Percentiles rank a stretch among this genome's conserved stretches.
Conservation (phyloP, 2,329 filamentous ascomycete species). For the Ceratocystiopsis sp. region DNA sequence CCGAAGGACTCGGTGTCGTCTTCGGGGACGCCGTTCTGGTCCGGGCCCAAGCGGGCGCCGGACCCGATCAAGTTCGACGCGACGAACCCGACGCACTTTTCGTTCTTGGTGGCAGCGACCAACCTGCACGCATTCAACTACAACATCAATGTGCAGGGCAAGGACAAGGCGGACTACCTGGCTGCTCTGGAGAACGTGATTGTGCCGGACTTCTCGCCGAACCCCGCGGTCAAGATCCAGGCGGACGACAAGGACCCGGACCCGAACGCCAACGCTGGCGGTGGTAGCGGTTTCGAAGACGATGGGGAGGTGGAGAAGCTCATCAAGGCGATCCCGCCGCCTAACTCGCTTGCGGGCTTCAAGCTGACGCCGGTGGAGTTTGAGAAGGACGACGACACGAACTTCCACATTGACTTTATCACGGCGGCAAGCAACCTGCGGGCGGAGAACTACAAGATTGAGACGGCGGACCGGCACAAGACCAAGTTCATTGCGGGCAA, state of each 20-base stretch:
- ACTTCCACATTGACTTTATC: conserved; percentile 98
- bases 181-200: conserved; percentile 84
- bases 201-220: conserved; percentile 84
- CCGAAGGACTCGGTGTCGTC: conserved; percentile 85
- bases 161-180: conserved; percentile 53
- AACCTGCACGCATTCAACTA: conserved; percentile 97
- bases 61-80: conserved; percentile 80
- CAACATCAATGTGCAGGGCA: conserved; percentile 71
- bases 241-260: conserved; percentile 91
- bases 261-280: conserved; percentile 52
- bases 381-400: conserved; percentile 93
- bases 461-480: conserved; percentile 83
- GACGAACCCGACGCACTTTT: conserved; percentile 70
- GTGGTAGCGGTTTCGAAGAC: conserved; percentile 42
- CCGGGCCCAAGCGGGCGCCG: conserved; percentile 90
- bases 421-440: conserved; percentile 91
- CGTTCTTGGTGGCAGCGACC: conserved; percentile 73
- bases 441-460: conserved; percentile 95
- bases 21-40: conserved; percentile 88
- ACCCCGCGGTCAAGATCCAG: conserved; percentile 87
- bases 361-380: conserved; percentile 88
- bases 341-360: conserved; percentile 71
- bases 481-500: conserved; percentile 99
- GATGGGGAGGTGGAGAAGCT: conserved; percentile 60
- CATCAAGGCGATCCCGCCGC: conserved; percentile 53